Conservation (phyloP, 441 rosid species). For the Raphanus hybrid region DNA sequence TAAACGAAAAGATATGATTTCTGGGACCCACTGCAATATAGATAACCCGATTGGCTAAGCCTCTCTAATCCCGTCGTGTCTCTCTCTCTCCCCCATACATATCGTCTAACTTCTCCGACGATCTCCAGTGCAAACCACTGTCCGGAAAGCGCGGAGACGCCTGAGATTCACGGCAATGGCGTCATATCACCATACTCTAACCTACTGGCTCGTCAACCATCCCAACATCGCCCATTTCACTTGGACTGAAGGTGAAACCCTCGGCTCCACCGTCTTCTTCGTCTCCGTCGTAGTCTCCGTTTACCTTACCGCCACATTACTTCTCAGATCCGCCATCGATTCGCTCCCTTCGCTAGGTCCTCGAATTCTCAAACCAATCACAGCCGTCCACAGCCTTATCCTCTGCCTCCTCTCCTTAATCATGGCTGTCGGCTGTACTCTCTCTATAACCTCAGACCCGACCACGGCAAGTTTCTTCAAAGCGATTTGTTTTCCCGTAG, state of each 20-base stretch:
- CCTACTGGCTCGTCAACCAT: slow-evolving; percentile 65
- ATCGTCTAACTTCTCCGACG: not conserved
- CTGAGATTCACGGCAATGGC: slow-evolving; percentile 21
- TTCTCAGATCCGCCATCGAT: slow-evolving; percentile 37
- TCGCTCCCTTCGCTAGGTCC: slow-evolving; percentile 45
- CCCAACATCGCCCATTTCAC: slow-evolving; percentile 64
- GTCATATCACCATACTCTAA: slow-evolving; percentile 36
- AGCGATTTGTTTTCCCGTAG: slow-evolving; percentile 56
- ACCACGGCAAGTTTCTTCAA: slow-evolving; percentile 25
- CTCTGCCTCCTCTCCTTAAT: slow-evolving; percentile 54
- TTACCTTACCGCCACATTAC: slow-evolving; percentile 59
- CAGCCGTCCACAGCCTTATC: slow-evolving; percentile 62
- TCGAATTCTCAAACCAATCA: slow-evolving; percentile 57
- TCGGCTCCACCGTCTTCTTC: slow-evolving; percentile 70
- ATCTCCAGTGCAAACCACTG: not conserved
- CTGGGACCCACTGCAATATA: not conserved
- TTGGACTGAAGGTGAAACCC: slow-evolving; percentile 62
- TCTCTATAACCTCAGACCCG: slow-evolving; percentile 47
- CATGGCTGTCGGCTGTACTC: slow-evolving; percentile 68
- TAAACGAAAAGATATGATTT: not conserved
- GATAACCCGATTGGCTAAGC: not conserved
- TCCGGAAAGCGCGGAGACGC: not conserved
- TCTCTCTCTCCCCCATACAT: not conserved
- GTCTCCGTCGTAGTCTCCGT: slow-evolving; percentile 43
- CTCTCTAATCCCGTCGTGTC: not conserved